A percentile compares a stretch with the other conserved stretches of the same genome.
phyloP scores from a whole-genome alignment of 2,329 filamentous ascomycete genomes.

The Colletotrichum gigasporum region DNA sequence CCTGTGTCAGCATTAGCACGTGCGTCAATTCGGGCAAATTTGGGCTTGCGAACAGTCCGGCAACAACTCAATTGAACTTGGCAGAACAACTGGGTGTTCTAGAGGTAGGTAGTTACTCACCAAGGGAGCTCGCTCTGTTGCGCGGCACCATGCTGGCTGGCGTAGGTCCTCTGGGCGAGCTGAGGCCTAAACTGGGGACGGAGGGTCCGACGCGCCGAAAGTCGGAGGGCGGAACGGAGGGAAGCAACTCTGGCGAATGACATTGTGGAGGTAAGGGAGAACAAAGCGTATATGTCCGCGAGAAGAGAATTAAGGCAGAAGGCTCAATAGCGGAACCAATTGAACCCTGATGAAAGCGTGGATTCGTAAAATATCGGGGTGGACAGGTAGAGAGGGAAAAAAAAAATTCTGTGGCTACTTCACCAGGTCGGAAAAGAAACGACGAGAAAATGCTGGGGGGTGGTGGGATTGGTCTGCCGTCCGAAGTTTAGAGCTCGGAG shows the following conservation, averaged over 20 bases:
- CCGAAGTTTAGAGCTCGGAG: conserved; percentile 32
- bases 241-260: conserved; percentile 24
- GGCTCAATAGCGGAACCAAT: neutral
- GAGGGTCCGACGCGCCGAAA: conserved; percentile 27
- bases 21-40: neutral
- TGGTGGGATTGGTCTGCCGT: conserved; percentile 19
- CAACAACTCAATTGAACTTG: neutral
- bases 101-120: neutral
- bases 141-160: conserved; percentile 28
- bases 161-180: conserved; percentile 26
- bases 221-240: conserved; percentile 26
- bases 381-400: neutral
- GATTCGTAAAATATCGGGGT: neutral
- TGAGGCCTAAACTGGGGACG: conserved; percentile 25
- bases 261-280: neutral
- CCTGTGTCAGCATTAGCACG: neutral
- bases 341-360: too few relatives aligned
- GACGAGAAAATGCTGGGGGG: conserved; percentile 2
- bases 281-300: too few relatives aligned
- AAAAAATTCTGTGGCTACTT: conserved; percentile 2
- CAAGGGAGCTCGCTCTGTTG: conserved; percentile 30
- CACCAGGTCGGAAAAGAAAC: conserved; percentile 1
- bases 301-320: neutral
- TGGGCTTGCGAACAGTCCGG: neutral
- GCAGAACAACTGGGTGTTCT: neutral